A percentile compares a stretch with the other conserved stretches of the same genome.
phyloP scores from a whole-genome alignment of 1,284 basidiomycete genomes.

The Leucoagaricus sp. region DNA sequence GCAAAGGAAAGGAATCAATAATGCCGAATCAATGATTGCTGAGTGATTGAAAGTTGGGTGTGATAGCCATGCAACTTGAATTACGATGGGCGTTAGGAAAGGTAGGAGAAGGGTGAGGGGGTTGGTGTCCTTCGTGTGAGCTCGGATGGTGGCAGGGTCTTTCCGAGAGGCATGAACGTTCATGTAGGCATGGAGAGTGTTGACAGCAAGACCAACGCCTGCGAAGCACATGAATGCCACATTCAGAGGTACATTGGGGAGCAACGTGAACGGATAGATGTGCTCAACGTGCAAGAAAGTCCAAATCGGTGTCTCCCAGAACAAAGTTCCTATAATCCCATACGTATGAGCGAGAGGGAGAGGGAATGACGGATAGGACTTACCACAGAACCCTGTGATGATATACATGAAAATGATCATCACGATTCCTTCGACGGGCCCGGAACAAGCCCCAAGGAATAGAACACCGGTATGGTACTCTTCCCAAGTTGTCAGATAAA shows the following conservation, averaged over 20 bases:
- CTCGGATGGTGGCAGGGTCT: slow-evolving; percentile 17
- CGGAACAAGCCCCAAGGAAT: slow-evolving; percentile 92
- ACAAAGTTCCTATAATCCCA: slow-evolving; percentile 56
- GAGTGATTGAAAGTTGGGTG: slow-evolving; percentile 60
- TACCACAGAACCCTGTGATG: slow-evolving; percentile 77
- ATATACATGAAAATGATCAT: slow-evolving; percentile 82
- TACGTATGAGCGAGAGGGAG: neutral
- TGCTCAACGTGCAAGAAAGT: slow-evolving; percentile 60
- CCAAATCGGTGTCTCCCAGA: slow-evolving; percentile 84
- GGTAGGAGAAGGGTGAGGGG: slow-evolving; percentile 83
- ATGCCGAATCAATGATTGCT: slow-evolving; percentile 59
- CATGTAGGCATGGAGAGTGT: slow-evolving; percentile 78
- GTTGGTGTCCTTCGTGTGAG: slow-evolving; percentile 36
- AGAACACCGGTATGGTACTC: slow-evolving; percentile 92
- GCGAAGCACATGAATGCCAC: slow-evolving; percentile 88
- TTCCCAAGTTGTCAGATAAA: slow-evolving; percentile 97
- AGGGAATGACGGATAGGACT: slow-evolving; percentile 21
- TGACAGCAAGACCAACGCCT: slow-evolving; percentile 74
- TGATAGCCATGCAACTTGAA: slow-evolving; percentile 83
- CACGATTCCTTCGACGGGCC: slow-evolving; percentile 95
- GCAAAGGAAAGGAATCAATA: slow-evolving; percentile 86
- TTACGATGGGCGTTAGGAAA: slow-evolving; percentile 67
- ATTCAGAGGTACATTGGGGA: slow-evolving; percentile 80
- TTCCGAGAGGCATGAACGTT: slow-evolving; percentile 61
- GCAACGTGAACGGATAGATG: slow-evolving; percentile 46